Base-by-base conservation (phyloP, 2,329 filamentous ascomycete genomes). In the Pseudopyrenochaeta lycopersici region DNA sequence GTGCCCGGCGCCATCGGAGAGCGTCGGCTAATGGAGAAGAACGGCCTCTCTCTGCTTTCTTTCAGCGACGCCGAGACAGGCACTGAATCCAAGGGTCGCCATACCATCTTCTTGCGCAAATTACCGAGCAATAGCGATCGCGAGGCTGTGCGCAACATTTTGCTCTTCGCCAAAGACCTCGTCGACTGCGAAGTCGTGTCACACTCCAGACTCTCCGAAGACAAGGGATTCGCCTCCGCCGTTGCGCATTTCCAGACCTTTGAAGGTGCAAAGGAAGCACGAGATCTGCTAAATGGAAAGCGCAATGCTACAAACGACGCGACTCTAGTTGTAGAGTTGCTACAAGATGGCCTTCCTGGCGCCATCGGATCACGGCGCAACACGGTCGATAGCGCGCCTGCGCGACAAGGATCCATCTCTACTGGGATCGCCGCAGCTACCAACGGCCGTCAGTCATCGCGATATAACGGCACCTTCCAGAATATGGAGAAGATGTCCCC, bases 121-220 rank as follows among this genome's bases (percentile, higher is more conserved):
- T 77, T 89, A 12, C 84, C 86, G 3, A 80, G 78, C 54, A 86
- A 81, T 68, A 87, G 82, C 38, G 84, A 81, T 64, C 74, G 79
- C 45, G 85, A 88, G 58, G 79, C 83, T 15, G 78, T 89, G 50
- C 81, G 83, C 60, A 86, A 83, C 69, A 86, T 89, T 78, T 77
- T 89, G 5, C 78, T 88, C n/a, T 88, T 89, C 63, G 84, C 86
- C 17, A 85, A 86, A 63, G 85, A 88, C 58, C 78, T 88, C 43
- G 75, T 86, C 43, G 83, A 86, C 58, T 82, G 82, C 49, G 83
- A 86, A 47, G 81, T 88, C 56, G 76, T 88, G 14, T 74, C 78
- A 4, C 56, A 65, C 12, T 78, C 79, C 44, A 82, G 83, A n/a
- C 78, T 79, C 55, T 76, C 81, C 14, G 84, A 87, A 45, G 85